A percentile compares a stretch with the other conserved stretches of the same genome.
phyloP scores from a whole-genome alignment of 176 grass and related monocot species.

The Rhynchospora breviuscula region DNA sequence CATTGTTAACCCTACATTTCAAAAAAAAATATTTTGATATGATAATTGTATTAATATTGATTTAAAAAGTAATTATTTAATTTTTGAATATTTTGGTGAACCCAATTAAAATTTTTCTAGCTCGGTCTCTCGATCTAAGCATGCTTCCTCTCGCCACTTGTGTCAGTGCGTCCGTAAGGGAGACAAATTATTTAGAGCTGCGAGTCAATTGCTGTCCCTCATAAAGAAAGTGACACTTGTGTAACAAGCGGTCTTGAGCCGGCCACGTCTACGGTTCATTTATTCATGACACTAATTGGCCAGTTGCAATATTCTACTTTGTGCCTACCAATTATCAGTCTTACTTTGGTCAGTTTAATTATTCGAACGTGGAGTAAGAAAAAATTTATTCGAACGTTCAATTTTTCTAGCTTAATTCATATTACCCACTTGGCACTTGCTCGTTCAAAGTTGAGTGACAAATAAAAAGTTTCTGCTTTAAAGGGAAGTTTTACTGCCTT shows the following conservation, averaged over 20 bases:
- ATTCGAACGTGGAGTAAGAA: neutral
- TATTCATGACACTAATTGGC: neutral
- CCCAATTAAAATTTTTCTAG: too few species aligned
- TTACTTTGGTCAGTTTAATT: neutral
- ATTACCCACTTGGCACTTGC: neutral
- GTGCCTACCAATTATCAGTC: neutral
- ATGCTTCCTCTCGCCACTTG: neutral
- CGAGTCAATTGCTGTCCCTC: neutral
- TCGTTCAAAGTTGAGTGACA: neutral
- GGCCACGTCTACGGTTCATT: conserved; percentile 2
- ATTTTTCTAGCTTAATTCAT: neutral
- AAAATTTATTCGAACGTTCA: neutral
- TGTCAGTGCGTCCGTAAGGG: neutral
- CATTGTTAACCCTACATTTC: too few species aligned
- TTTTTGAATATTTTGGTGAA: too few species aligned
- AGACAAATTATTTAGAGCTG: neutral
- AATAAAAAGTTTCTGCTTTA: neutral
- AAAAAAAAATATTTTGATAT: too few species aligned
- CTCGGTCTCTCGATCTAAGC: neutral
- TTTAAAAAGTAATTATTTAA: too few species aligned
- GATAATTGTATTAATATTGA: too few species aligned
- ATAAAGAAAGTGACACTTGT: neutral
- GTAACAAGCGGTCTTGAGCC: neutral
- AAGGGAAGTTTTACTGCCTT: neutral
- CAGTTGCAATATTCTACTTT: neutral